Evolutionary conservation across 805 yeast species (phyloP).

Genomic region (Ogataea pini): DNA sequence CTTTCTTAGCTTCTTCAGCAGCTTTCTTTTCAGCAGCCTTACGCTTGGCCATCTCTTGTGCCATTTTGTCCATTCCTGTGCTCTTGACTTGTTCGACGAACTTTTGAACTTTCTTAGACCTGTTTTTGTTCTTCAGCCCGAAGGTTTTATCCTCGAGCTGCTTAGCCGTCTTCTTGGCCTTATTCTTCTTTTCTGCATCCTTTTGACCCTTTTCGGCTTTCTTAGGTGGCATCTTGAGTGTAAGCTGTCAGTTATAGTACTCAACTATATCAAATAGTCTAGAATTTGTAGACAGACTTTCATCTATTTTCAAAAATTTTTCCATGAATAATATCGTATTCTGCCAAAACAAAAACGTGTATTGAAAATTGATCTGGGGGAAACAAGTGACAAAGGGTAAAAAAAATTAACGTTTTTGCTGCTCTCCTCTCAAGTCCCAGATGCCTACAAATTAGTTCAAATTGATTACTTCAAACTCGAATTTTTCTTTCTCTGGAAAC

Average conservation of each 20-base stretch:
- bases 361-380: conserved; percentile 1
- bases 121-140: conserved; percentile 94
- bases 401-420: neutral
- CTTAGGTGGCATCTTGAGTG: conserved; percentile 72
- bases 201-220: conserved; percentile 47
- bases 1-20: conserved; percentile 84
- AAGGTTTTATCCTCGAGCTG: conserved; percentile 85
- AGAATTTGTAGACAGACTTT: neutral
- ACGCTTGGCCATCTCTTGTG: conserved; percentile 56
- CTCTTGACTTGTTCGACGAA: conserved; percentile 66
- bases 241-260: too few species aligned
- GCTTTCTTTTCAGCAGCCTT: conserved; percentile 88
- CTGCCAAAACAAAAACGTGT: conserved; percentile 1
- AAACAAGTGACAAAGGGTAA: neutral
- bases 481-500: neutral
- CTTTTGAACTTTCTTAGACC: conserved; percentile 85
- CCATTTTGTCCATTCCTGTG: conserved; percentile 53
- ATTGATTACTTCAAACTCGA: neutral
- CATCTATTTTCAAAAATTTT: neutral
- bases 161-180: conserved; percentile 57
- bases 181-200: conserved; percentile 62
- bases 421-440: neutral
- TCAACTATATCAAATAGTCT: neutral
- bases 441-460: neutral
- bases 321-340: conserved; percentile 12